A percentile compares a stretch with the other conserved stretches of the same genome.
Conservation (phyloP, 2,329 filamentous ascomycete species). For the Apiospora rasikravindrae region DNA sequence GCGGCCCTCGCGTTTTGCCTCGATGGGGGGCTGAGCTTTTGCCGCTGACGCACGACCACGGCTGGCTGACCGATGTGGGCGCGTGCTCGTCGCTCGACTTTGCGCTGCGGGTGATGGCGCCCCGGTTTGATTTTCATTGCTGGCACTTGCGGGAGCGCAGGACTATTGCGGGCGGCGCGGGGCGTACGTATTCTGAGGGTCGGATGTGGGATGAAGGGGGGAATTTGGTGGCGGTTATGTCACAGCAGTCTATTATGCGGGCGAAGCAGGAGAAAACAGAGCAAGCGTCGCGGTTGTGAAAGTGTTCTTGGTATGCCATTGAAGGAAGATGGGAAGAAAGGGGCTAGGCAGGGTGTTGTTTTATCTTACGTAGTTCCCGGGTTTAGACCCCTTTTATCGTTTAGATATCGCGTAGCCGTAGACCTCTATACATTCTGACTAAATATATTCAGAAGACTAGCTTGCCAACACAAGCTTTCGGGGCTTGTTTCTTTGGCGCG, state of each 20-base stretch:
- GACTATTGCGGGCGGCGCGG: slow-evolving; percentile 44
- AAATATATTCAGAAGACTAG: no score
- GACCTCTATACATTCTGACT: no score
- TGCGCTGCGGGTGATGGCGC: slow-evolving; percentile 49
- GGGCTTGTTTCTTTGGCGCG: no score
- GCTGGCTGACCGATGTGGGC: slow-evolving; percentile 49
- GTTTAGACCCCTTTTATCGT: no score
- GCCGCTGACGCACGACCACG: slow-evolving; percentile 47
- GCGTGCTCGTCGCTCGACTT: slow-evolving; percentile 57
- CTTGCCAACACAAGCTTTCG: no score
- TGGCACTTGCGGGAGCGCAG: slow-evolving; percentile 52
- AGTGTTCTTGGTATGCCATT: background rate
- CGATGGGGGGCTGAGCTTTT: slow-evolving; percentile 51
- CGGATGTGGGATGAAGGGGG: slow-evolving; percentile 51
- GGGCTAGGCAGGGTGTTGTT: no score
- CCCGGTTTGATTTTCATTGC: slow-evolving; percentile 42
- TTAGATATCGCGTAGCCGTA: no score
- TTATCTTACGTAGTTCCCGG: no score
- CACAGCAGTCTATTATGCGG: slow-evolving; percentile 50
- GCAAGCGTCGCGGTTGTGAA: background rate
- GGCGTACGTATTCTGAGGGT: slow-evolving; percentile 50
- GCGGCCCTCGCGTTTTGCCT: slow-evolving; percentile 48
- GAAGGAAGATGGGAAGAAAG: no score
- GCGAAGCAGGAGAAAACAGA: slow-evolving; percentile 18
- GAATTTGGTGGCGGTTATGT: slow-evolving; percentile 52